A percentile compares a stretch with the other conserved stretches of the same genome.
phyloP scores from a whole-genome alignment of 2,329 filamentous ascomycete species.

The Diaporthe sp. region DNA sequence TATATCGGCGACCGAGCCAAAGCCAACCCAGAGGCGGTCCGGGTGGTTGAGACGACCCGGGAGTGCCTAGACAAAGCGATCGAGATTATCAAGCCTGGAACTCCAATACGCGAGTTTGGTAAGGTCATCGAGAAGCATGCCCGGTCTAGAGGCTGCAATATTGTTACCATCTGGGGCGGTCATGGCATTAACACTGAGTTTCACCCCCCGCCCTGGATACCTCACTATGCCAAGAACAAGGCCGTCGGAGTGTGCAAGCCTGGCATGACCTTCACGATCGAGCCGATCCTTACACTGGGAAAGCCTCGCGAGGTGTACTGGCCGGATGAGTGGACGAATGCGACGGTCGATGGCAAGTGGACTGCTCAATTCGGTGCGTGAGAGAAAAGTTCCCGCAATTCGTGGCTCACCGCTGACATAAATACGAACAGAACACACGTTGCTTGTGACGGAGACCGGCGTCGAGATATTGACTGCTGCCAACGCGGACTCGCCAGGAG shows the following conservation, averaged over 20 bases:
- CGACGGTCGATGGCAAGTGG: slow-evolving; percentile 87
- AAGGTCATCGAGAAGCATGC: slow-evolving; percentile 96
- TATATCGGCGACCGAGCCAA: slow-evolving; percentile 92
- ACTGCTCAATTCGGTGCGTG: slow-evolving; percentile 88
- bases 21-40: slow-evolving; percentile 86
- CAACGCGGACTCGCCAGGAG: slow-evolving; percentile 80
- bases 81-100: slow-evolving; percentile 91
- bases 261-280: slow-evolving; percentile 98
- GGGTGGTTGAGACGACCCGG: slow-evolving; percentile 90
- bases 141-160: slow-evolving; percentile 85
- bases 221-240: slow-evolving; percentile 99
- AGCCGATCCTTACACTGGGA: slow-evolving; percentile 98
- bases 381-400: slow-evolving; percentile 49
- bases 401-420: not conserved
- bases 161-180: slow-evolving; percentile 95
- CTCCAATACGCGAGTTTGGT: slow-evolving; percentile 91
- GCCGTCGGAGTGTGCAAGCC: slow-evolving; percentile 93
- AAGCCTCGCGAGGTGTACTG: slow-evolving; percentile 94
- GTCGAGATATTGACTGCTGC: slow-evolving; percentile 87
- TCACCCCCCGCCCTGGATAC: slow-evolving; percentile 93
- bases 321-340: slow-evolving; percentile 99
- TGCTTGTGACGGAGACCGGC: slow-evolving; percentile 86
- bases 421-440: slow-evolving; percentile 75
- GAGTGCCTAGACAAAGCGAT: slow-evolving; percentile 92
- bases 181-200: slow-evolving; percentile 96